These are phyloP conservation scores for Penicillium capsulatum DNA, from an alignment of 2,329 filamentous ascomycete species.

Conservation along the genomic window DNA sequence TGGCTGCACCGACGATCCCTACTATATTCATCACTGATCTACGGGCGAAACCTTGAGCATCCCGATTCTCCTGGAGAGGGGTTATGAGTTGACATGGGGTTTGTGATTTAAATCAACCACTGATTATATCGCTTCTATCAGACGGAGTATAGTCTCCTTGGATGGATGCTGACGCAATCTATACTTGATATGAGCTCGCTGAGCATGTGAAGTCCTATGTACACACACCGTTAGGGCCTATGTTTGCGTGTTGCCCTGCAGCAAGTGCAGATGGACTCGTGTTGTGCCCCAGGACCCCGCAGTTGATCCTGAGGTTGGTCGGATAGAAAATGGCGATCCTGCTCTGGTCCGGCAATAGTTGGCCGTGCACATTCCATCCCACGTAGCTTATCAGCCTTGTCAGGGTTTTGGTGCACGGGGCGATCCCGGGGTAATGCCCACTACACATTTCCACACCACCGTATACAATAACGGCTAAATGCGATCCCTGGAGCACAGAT, in stretches of 20 bases:
- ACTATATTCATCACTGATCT: conserved; percentile 20
- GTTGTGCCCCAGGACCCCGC: conserved; percentile 19
- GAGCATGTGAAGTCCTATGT: conserved; percentile 26
- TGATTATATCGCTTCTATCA: too few relatives aligned
- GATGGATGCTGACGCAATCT: too few relatives aligned
- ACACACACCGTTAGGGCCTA: not conserved
- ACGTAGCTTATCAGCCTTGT: not conserved
- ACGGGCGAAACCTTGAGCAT: conserved; percentile 18
- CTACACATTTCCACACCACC: too few relatives aligned
- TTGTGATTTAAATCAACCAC: not conserved
- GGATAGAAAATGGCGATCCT: conserved; percentile 9
- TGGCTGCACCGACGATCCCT: conserved; percentile 16
- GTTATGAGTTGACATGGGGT: not conserved
- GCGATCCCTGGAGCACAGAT: too few relatives aligned
- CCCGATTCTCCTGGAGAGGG: conserved; percentile 18
- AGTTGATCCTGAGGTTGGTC: conserved; percentile 10
- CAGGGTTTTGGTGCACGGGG: not conserved
- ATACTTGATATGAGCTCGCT: conserved; percentile 16
- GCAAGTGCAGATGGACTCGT: conserved; percentile 8
- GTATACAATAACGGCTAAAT: too few relatives aligned
- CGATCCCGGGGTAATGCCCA: not conserved
- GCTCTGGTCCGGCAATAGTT: too few relatives aligned
- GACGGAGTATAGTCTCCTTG: too few relatives aligned
- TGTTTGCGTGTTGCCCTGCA: not conserved
- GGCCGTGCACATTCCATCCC: not conserved